A percentile compares a stretch with the other conserved stretches of the same genome.
Evolutionary conservation across 495 filamentous ascomycete genomes (phyloP).

Genomic region (Platismatia glauca): DNA sequence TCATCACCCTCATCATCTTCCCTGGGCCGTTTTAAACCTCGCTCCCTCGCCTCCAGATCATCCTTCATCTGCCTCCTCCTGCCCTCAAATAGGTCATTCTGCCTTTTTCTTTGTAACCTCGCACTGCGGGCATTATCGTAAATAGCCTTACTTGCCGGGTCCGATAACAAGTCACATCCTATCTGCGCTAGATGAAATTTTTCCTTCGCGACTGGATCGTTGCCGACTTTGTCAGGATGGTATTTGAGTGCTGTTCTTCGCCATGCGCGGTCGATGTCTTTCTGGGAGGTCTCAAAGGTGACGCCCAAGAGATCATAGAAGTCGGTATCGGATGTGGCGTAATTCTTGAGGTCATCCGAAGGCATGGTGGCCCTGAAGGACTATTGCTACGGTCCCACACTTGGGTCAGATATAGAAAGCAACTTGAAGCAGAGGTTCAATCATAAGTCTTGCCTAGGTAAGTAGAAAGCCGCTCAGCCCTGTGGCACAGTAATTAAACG

Average conservation of each 20-base stretch:
- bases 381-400: background rate
- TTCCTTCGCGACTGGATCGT: constrained; percentile 50
- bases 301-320: constrained; percentile 79
- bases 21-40: constrained; percentile 33
- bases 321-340: constrained; percentile 56
- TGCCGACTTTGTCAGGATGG: constrained; percentile 74
- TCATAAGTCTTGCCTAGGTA: background rate
- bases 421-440: background rate
- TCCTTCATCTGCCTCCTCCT: constrained; percentile 64
- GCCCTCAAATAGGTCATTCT: constrained; percentile 57
- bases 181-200: constrained; percentile 68
- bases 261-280: constrained; percentile 80
- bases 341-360: constrained; percentile 45
- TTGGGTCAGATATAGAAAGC: background rate
- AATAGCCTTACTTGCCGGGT: constrained; percentile 48
- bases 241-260: constrained; percentile 79
- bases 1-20: constrained; percentile 46
- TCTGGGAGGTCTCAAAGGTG: constrained; percentile 49
- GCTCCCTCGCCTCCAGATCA: constrained; percentile 59
- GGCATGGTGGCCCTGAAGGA: constrained; percentile 24
- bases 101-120: constrained; percentile 49
- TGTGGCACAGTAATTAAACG: background rate
- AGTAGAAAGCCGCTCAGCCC: no score
- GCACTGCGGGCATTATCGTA: constrained; percentile 66
- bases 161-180: constrained; percentile 62